A percentile compares a stretch with the other conserved stretches of the same genome.
phyloP scores from a whole-genome alignment of 2,329 filamentous ascomycete genomes.

The Spiromastix sp. region DNA sequence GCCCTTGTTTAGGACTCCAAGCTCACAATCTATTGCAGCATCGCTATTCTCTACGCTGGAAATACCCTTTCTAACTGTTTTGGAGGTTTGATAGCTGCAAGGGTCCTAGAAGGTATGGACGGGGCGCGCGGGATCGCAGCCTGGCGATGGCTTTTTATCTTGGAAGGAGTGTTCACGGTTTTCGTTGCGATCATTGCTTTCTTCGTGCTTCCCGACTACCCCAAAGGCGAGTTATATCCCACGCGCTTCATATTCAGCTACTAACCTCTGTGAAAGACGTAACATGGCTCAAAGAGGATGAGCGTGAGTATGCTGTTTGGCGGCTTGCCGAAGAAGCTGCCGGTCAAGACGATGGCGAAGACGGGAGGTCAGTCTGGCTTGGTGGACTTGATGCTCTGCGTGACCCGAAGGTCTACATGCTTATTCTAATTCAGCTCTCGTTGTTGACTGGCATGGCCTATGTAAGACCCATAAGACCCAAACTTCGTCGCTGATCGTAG shows the following conservation, averaged over 20 bases:
- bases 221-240: neutral
- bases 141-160: slow-evolving; percentile 41
- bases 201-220: slow-evolving; percentile 19
- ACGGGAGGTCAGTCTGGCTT: slow-evolving; percentile 6
- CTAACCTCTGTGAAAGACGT: slow-evolving; percentile 34
- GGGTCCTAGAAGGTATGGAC: slow-evolving; percentile 34
- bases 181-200: slow-evolving; percentile 31
- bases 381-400: neutral
- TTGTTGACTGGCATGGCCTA: slow-evolving; percentile 28
- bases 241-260: too few species aligned
- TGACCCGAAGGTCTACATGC: neutral
- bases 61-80: neutral
- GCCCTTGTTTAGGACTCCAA: neutral
- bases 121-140: slow-evolving; percentile 27
- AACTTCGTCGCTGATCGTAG: slow-evolving; percentile 10
- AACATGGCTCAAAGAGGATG: slow-evolving; percentile 29
- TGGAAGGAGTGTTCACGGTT: slow-evolving; percentile 37
- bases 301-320: slow-evolving; percentile 26
- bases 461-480: slow-evolving; percentile 22
- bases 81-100: slow-evolving; percentile 21
- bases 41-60: neutral
- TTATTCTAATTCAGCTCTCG: neutral
- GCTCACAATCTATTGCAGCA: neutral
- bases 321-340: slow-evolving; percentile 21
- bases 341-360: slow-evolving; percentile 11